Conservation (phyloP, 345 rosid species). For the Syzygium aromaticum region DNA sequence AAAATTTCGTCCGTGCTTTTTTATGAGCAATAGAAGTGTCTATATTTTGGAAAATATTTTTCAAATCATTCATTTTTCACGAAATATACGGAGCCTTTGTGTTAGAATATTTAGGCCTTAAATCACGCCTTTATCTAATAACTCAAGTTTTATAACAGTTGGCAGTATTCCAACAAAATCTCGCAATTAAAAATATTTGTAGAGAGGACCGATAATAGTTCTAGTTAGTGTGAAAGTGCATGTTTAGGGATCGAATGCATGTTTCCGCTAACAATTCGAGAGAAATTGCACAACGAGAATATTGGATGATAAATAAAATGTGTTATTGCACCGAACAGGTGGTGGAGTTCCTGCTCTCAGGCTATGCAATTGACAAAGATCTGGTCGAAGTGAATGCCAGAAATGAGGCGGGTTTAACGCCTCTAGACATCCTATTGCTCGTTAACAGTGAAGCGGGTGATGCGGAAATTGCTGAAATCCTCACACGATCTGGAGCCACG, state of each 20-base stretch:
- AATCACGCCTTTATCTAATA: too few species aligned
- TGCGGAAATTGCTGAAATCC: conserved; percentile 11
- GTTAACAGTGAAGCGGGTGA: conserved; percentile 19
- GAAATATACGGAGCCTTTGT: too few species aligned
- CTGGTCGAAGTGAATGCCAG: conserved; percentile 11
- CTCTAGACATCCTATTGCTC: conserved; percentile 12
- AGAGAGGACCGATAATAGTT: too few species aligned
- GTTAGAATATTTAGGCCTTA: too few species aligned
- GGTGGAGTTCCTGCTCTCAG: conserved; percentile 6
- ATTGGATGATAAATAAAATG: background rate
- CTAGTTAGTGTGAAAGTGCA: background rate
- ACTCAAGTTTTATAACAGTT: too few species aligned
- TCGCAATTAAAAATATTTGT: too few species aligned
- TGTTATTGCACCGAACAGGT: background rate
- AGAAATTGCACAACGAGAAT: background rate
- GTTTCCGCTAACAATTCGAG: background rate
- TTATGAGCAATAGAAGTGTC: too few species aligned
- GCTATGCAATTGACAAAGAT: background rate
- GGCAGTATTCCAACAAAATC: too few species aligned
- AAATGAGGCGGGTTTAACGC: conserved; percentile 17
- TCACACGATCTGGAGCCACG: conserved; percentile 8
- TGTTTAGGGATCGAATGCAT: too few species aligned
- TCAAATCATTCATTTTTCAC: too few species aligned
- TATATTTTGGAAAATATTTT: too few species aligned
- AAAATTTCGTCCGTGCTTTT: too few species aligned